Conservation (phyloP, 129 eudicot species). For the Arctium minus region DNA sequence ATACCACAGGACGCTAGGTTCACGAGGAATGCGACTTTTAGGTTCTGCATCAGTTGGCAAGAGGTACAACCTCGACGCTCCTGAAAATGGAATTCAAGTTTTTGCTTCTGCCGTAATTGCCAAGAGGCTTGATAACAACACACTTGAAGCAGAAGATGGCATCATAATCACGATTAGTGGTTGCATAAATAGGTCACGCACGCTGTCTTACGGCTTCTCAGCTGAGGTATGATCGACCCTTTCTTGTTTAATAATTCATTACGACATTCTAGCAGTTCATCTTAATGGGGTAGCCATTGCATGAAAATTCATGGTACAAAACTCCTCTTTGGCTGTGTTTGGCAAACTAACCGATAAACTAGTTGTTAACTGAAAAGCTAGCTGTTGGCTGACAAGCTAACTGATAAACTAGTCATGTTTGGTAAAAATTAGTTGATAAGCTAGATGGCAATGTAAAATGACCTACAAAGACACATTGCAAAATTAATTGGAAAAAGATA, state of each 20-base stretch:
- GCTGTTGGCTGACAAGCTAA: background rate
- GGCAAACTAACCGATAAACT: background rate
- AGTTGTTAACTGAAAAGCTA: background rate
- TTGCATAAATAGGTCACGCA: conserved; percentile 37
- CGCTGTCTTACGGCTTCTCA: conserved; percentile 57
- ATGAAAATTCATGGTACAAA: background rate
- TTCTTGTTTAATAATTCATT: background rate
- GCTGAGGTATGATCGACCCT: conserved; percentile 37
- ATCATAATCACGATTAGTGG: conserved; percentile 43
- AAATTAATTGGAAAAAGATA: background rate
- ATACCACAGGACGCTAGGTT: no score
- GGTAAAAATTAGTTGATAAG: background rate
- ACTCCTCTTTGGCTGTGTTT: background rate
- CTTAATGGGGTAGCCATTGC: background rate
- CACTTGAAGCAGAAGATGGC: conserved; percentile 59
- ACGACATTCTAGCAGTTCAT: background rate
- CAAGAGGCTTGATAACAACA: conserved; percentile 35
- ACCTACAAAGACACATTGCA: background rate
- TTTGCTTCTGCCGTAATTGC: conserved; percentile 31
- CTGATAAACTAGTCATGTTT: background rate
- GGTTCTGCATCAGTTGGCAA: conserved; percentile 22
- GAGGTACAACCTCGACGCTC: background rate
- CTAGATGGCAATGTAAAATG: background rate
- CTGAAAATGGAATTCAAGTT: conserved; percentile 16
- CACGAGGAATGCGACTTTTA: conserved; percentile 26